phyloP scores from a whole-genome alignment of 148 eudicot genomes.

The Rhododendron vialii region DNA sequence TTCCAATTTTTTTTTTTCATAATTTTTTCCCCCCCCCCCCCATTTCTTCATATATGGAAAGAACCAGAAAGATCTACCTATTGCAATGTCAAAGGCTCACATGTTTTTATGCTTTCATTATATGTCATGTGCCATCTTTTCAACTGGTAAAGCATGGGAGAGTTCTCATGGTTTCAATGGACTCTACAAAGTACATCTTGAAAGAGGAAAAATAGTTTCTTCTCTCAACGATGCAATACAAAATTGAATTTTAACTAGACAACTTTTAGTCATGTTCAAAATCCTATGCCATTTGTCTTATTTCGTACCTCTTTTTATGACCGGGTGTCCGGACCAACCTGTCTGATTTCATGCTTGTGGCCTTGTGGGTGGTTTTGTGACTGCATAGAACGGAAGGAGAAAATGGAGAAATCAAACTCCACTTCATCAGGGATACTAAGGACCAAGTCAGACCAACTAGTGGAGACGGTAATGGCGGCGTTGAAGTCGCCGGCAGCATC shows the following conservation, averaged over 20 bases:
- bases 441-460: slow-evolving; percentile 74
- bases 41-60: not conserved
- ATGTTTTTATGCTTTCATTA: not conserved
- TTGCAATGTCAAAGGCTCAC: not conserved
- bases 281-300: not conserved
- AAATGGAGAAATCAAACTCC: slow-evolving; percentile 53
- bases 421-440: slow-evolving; percentile 39
- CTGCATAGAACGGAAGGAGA: not conserved
- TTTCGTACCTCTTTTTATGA: too few species aligned
- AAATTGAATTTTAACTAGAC: not conserved
- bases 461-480: slow-evolving; percentile 50
- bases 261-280: not conserved
- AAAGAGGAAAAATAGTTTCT: not conserved
- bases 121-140: not conserved
- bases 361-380: not conserved
- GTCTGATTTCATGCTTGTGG: not conserved
- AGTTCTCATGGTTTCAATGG: not conserved
- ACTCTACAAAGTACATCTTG: too few species aligned
- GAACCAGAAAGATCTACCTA: not conserved
- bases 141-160: not conserved
- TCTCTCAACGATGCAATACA: not conserved
- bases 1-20: not conserved
- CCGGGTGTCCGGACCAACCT: not conserved
- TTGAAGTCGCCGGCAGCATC: slow-evolving; percentile 35
- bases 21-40: too few species aligned